phyloP scores from a whole-genome alignment of 352 stramenopile genomes.

The Pilasporangium apinafurcum region DNA sequence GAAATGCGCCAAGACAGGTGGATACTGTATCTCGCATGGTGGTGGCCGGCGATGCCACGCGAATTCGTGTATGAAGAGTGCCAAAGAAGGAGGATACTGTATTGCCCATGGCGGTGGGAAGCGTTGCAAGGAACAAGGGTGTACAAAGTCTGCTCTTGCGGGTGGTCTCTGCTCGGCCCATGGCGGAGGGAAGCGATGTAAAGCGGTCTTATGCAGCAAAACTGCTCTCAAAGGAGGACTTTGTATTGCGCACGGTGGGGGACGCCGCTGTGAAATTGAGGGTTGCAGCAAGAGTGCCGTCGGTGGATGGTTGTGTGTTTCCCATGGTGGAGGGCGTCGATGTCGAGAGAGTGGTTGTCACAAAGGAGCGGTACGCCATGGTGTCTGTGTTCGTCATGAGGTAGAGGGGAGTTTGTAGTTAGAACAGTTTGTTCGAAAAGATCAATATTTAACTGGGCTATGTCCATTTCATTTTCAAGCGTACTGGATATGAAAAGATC shows the following conservation, averaged over 20 bases:
- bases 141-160: constrained; percentile 56
- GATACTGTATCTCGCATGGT: too few relatives aligned
- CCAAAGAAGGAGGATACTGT: constrained; percentile 64
- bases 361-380: constrained; percentile 64
- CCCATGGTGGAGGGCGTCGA: constrained; percentile 50
- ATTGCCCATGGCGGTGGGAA: constrained; percentile 57
- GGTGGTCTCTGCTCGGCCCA: constrained; percentile 65
- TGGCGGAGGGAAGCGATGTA: constrained; percentile 59
- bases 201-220: constrained; percentile 38
- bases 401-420: too few relatives aligned
- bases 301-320: constrained; percentile 52
- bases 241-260: constrained; percentile 61
- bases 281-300: constrained; percentile 55
- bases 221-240: constrained; percentile 57
- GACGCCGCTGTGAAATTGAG: constrained; percentile 39
- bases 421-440: too few relatives aligned
- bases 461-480: too few relatives aligned
- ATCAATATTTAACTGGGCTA: too few relatives aligned
- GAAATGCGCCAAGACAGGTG: constrained; percentile 68
- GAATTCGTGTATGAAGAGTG: constrained; percentile 58
- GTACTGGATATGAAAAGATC: too few relatives aligned
- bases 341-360: constrained; percentile 51
- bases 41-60: constrained; percentile 35
- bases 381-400: constrained; percentile 73
- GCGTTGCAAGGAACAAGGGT: constrained; percentile 39